phyloP scores from a whole-genome alignment of 805 yeast genomes.

The Myxozyma nipponensis region DNA sequence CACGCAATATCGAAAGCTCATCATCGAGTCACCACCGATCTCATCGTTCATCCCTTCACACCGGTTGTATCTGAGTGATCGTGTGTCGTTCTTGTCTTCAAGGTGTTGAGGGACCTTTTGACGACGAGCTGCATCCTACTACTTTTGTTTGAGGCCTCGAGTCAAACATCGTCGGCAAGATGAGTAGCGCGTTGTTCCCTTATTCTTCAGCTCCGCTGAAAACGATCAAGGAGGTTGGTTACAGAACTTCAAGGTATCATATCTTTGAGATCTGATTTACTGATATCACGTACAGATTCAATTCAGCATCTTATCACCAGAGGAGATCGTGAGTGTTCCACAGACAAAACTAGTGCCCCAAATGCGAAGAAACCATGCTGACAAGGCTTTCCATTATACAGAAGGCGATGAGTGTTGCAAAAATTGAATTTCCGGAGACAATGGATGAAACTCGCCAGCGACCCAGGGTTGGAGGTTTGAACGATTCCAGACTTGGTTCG shows the following conservation, averaged over 20 bases:
- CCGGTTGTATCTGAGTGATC: neutral
- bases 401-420: slow-evolving; percentile 96
- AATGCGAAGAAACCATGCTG: no score
- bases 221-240: slow-evolving; percentile 87
- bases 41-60: neutral
- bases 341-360: no score
- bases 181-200: slow-evolving; percentile 50
- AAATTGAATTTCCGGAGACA: slow-evolving; percentile 98
- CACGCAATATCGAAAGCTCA: no score
- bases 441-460: slow-evolving; percentile 95
- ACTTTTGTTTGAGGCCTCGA: neutral
- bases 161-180: slow-evolving; percentile 9
- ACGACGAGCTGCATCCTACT: slow-evolving; percentile 2
- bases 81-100: neutral
- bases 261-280: slow-evolving; percentile 9
- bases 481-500: slow-evolving; percentile 95
- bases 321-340: slow-evolving; percentile 59
- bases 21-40: neutral
- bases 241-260: neutral
- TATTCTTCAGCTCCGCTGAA: slow-evolving; percentile 98
- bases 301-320: slow-evolving; percentile 96
- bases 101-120: neutral
- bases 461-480: slow-evolving; percentile 94
- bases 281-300: slow-evolving; percentile 53
- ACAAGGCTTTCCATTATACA: slow-evolving; percentile 28